These are phyloP conservation scores for Moniliophthora roreri DNA, from an alignment of 1,284 basidiomycete genomes.

Conservation along the genomic window DNA sequence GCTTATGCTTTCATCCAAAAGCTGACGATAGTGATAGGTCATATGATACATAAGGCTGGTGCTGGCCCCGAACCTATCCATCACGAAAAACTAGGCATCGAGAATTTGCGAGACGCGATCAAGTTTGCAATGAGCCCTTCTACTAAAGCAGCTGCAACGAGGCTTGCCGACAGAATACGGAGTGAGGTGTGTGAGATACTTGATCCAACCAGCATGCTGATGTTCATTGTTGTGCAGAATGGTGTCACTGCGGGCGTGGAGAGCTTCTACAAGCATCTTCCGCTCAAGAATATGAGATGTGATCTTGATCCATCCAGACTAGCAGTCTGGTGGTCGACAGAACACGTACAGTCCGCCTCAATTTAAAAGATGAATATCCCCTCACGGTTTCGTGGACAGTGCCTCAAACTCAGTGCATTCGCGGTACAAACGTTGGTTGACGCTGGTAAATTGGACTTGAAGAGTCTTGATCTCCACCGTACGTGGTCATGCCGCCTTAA, in stretches of 20 bases:
- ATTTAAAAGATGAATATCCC: neutral
- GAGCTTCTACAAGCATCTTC: slow-evolving; percentile 62
- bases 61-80: slow-evolving; percentile 64
- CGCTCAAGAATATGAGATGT: slow-evolving; percentile 63
- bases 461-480: slow-evolving; percentile 50
- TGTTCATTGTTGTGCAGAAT: slow-evolving; percentile 31
- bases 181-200: slow-evolving; percentile 39
- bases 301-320: slow-evolving; percentile 49
- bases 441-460: slow-evolving; percentile 40
- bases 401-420: slow-evolving; percentile 51
- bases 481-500: slow-evolving; percentile 17
- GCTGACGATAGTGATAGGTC: slow-evolving; percentile 24
- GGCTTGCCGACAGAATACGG: slow-evolving; percentile 52
- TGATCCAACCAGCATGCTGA: neutral
- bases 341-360: slow-evolving; percentile 33
- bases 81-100: slow-evolving; percentile 47
- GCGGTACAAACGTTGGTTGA: slow-evolving; percentile 52
- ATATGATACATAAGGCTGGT: slow-evolving; percentile 62
- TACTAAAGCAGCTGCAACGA: slow-evolving; percentile 46
- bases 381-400: slow-evolving; percentile 27
- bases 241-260: slow-evolving; percentile 50
- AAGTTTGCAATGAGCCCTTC: slow-evolving; percentile 42
- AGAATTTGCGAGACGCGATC: slow-evolving; percentile 56
- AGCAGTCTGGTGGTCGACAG: slow-evolving; percentile 61
- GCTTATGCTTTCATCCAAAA: neutral